Base-by-base conservation (phyloP, 2,329 filamentous ascomycete species). In the Stachybotrys chartarum region DNA sequence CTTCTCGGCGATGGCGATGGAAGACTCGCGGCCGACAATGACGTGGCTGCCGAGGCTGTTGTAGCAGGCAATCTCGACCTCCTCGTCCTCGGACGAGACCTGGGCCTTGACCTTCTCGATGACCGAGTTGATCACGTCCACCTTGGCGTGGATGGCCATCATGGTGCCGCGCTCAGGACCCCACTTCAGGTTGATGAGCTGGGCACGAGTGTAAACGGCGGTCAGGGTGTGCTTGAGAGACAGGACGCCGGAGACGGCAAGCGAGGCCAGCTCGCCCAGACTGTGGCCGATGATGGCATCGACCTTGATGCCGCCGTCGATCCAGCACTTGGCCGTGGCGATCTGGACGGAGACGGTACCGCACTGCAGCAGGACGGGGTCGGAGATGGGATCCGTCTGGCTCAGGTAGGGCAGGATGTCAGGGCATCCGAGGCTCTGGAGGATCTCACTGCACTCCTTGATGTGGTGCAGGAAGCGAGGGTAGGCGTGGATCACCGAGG, bases 191-290 rank as follows among this genome's bases (percentile, higher is more conserved):
- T 61, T 51, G 18, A 75, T 66, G 1, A 75, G 35, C 7, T 54
- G 51, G 4, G 72, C 72, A 6, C 73, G 60, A 0, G 53, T 61
- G 10, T 59, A 58, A 4, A 71, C 59, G 3, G 70, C 42, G 42
- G 60, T 69, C 16, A 75, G 17, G 1, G 59, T 58, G 49, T 75
- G 69, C 2, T 58, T 7, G 1, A 75, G 54, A 3, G 61, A 60
- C 1, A 75, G 58, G 0, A 57, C 59, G 0, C 70, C 70, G 4
- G 70, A 65, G 0, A 75, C 59, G 14, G 62, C 64, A 2, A 74
- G 56, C 1, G 70, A 72, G 0, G 71, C 70, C 1, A 75, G 55
- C 54, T 75, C 62, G 6, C 72, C 72, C 47, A 75, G 68, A 53
- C 69, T 73, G 55, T 76, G 73, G 0, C 73, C 73, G 8, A 61